phyloP scores from a whole-genome alignment of 2,329 filamentous ascomycete genomes.

The Aspergillus calidoustus region DNA sequence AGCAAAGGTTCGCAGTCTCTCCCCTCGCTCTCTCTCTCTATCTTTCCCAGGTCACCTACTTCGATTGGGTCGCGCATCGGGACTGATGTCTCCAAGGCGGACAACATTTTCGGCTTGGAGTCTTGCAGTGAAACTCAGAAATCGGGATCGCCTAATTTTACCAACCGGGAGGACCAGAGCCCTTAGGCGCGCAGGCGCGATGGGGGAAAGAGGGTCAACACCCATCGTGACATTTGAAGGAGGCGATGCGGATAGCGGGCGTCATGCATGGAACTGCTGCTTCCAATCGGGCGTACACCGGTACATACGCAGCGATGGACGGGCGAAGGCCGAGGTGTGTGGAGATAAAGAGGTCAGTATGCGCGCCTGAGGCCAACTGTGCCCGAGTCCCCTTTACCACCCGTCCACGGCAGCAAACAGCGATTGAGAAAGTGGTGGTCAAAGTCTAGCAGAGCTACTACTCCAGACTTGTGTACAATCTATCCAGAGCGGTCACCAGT shows the following conservation, averaged over 20 bases:
- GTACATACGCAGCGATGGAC: constrained; percentile 24
- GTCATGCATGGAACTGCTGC: constrained; percentile 39
- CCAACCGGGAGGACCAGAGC: constrained; percentile 86
- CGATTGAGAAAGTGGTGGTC: neutral
- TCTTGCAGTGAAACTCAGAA: constrained; percentile 76
- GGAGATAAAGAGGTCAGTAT: neutral
- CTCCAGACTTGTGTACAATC: neutral
- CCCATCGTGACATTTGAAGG: constrained; percentile 69
- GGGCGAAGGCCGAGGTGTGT: neutral
- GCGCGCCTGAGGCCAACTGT: neutral
- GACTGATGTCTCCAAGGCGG: constrained; percentile 81
- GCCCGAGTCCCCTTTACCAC: constrained; percentile 3
- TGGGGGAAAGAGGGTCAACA: constrained; percentile 85
- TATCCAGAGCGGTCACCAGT: neutral
- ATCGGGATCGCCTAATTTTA: constrained; percentile 79
- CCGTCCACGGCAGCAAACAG: constrained; percentile 4
- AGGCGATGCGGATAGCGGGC: constrained; percentile 35
- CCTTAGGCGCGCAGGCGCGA: constrained; percentile 88
- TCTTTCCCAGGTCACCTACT: constrained; percentile 61
- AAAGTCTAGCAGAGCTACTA: neutral
- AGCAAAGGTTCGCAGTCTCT: neutral
- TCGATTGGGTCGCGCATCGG: constrained; percentile 81
- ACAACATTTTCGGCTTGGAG: constrained; percentile 80
- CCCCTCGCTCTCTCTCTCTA: too few species aligned
- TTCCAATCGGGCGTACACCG: constrained; percentile 31